Evolutionary conservation across 140 eudicot species (phyloP).

Genomic region (Oenanthe javanica): DNA sequence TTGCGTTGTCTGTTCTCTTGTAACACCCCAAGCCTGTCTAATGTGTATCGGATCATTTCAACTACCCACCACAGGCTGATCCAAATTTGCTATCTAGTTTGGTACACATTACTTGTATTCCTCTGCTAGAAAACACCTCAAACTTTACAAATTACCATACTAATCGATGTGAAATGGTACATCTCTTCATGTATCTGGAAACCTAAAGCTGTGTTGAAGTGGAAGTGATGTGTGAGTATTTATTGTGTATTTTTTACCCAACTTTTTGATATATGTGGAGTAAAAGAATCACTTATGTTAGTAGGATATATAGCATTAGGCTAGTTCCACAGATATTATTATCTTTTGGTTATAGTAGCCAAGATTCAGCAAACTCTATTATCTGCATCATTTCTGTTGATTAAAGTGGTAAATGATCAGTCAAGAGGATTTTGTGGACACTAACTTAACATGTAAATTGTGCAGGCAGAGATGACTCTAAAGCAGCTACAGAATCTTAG

Average conservation of each 20-base stretch:
- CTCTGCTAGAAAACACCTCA: background rate
- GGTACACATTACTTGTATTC: background rate
- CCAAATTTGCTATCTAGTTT: background rate
- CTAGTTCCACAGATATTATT: background rate
- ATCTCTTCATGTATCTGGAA: background rate
- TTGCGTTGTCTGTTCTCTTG: background rate
- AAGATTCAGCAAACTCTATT: background rate
- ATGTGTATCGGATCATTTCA: too few relatives aligned
- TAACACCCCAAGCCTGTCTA: too few relatives aligned
- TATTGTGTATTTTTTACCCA: background rate
- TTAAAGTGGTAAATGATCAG: background rate
- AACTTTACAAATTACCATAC: background rate
- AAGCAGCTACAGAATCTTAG: constrained; percentile 78
- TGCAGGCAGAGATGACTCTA: constrained; percentile 93
- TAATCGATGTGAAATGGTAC: background rate
- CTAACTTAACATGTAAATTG: background rate
- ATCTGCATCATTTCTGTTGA: background rate
- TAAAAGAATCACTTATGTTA: background rate
- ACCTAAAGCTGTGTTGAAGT: background rate
- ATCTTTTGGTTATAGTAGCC: background rate
- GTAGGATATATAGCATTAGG: background rate
- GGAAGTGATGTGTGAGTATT: background rate
- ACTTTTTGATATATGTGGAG: background rate
- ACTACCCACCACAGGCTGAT: background rate
- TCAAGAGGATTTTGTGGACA: background rate